These are phyloP conservation scores for Apiospora marii DNA, from an alignment of 2,329 filamentous ascomycete genomes.

Conservation along the genomic window DNA sequence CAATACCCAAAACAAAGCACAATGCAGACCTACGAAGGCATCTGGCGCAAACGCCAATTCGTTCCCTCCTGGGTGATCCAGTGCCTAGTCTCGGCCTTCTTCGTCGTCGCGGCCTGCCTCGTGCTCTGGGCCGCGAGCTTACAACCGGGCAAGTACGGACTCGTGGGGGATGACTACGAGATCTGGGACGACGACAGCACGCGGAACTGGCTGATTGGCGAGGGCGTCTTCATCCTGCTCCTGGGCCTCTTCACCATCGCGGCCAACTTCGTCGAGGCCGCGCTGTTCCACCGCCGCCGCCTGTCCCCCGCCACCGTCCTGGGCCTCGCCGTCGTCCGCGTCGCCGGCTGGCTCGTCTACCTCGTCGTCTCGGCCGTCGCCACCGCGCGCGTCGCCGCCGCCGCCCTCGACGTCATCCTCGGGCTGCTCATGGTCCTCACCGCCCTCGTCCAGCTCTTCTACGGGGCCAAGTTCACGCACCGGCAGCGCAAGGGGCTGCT, in stretches of 20 bases:
- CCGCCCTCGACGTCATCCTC: constrained; percentile 27
- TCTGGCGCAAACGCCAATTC: constrained; percentile 34
- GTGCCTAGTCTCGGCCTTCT: constrained; percentile 26
- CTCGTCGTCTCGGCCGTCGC: constrained; percentile 28
- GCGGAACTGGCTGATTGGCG: constrained; percentile 25
- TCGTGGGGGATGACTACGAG: background rate
- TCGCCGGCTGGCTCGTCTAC: constrained; percentile 30
- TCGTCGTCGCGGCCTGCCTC: constrained; percentile 26
- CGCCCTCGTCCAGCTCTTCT: constrained; percentile 28
- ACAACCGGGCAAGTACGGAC: background rate
- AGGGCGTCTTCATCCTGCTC: constrained; percentile 26
- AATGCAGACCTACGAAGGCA: constrained; percentile 27
- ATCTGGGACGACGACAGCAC: background rate
- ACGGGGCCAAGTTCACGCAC: constrained; percentile 30
- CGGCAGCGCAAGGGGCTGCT: constrained; percentile 29
- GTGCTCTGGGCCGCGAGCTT: constrained; percentile 20
- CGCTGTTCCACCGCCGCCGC: constrained; percentile 27
- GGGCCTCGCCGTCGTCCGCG: constrained; percentile 29
- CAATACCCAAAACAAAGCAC: background rate
- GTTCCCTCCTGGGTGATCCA: constrained; percentile 34
- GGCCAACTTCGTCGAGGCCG: constrained; percentile 29
- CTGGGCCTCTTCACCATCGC: constrained; percentile 29
- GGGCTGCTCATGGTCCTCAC: constrained; percentile 27
- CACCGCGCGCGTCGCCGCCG: constrained; percentile 22
- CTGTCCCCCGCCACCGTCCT: constrained; percentile 32